phyloP scores from a whole-genome alignment of 495 filamentous ascomycete species.

The Penicillium flavigenum region DNA sequence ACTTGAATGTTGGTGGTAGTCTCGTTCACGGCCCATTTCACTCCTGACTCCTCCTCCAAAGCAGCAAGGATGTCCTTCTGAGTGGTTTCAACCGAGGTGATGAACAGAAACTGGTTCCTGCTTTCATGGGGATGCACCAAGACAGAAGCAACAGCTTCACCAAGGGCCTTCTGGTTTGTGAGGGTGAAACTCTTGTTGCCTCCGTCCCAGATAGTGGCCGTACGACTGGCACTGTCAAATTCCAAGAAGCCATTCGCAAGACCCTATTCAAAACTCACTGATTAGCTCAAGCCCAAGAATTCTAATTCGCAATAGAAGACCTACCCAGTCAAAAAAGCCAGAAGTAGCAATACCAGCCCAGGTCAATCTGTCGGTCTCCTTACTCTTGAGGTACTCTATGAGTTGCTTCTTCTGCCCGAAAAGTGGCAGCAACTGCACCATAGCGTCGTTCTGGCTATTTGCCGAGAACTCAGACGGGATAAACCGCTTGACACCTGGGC shows the following conservation, averaged over 20 bases:
- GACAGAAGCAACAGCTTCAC: constrained; percentile 37
- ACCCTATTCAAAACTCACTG: constrained; percentile 23
- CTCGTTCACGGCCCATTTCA: constrained; percentile 40
- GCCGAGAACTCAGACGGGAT: constrained; percentile 36
- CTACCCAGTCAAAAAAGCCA: constrained; percentile 53
- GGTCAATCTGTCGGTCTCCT: constrained; percentile 39
- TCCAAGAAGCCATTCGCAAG: constrained; percentile 45
- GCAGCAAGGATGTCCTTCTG: constrained; percentile 48
- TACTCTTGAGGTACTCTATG: constrained; percentile 46
- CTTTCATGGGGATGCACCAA: constrained; percentile 42
- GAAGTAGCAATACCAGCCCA: constrained; percentile 53
- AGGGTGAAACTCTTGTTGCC: constrained; percentile 39
- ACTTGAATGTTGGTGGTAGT: constrained; percentile 33
- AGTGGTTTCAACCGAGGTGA: constrained; percentile 43
- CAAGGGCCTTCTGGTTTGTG: constrained; percentile 44
- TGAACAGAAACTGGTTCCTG: constrained; percentile 48
- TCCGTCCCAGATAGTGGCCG: constrained; percentile 47
- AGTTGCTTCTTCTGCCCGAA: constrained; percentile 46
- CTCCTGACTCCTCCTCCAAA: constrained; percentile 43
- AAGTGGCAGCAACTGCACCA: constrained; percentile 41
- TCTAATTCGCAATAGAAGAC: not conserved
- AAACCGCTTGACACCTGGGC: constrained; percentile 60
- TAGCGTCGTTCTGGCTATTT: constrained; percentile 33
- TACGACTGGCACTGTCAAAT: constrained; percentile 40
- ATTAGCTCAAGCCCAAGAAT: not conserved